phyloP scores from a whole-genome alignment of 257 asterid species.

The Ligustrum vulgare region DNA sequence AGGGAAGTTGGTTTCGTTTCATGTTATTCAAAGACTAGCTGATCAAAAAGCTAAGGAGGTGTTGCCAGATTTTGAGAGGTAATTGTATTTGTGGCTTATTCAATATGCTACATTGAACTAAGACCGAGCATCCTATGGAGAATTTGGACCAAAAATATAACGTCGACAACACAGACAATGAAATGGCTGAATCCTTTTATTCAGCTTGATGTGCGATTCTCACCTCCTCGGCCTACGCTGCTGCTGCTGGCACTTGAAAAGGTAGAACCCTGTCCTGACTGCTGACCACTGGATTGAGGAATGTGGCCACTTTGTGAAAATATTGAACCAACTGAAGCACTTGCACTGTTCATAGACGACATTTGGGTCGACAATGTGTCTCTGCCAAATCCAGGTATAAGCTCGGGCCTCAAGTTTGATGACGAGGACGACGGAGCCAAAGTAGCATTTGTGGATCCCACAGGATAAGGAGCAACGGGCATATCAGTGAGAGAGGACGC shows the following conservation, averaged over 20 bases:
- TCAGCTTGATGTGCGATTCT: constrained; percentile 58
- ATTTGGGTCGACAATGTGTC: constrained; percentile 37
- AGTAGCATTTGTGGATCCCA: constrained; percentile 69
- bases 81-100: constrained; percentile 39
- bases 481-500: constrained; percentile 88
- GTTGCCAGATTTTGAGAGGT: constrained; percentile 1
- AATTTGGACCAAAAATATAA: constrained; percentile 41
- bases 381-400: constrained; percentile 36
- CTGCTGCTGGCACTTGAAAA: constrained; percentile 23
- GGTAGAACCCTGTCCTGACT: constrained; percentile 27
- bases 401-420: constrained; percentile 51
- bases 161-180: constrained; percentile 17
- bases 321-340: constrained; percentile 47
- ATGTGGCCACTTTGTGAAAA: constrained; percentile 43
- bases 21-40: constrained; percentile 34
- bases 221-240: constrained; percentile 38
- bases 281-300: constrained; percentile 39
- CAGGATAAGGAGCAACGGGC: constrained; percentile 92
- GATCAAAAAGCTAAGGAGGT: constrained; percentile 33
- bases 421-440: constrained; percentile 71
- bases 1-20: constrained; percentile 24
- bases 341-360: constrained; percentile 44
- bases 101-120: constrained; percentile 37
- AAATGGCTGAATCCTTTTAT: constrained; percentile 18
- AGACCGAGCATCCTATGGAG: constrained; percentile 31